These are phyloP conservation scores for Trapa bicornis DNA, from an alignment of 345 rosid genomes.

Conservation along the genomic window DNA sequence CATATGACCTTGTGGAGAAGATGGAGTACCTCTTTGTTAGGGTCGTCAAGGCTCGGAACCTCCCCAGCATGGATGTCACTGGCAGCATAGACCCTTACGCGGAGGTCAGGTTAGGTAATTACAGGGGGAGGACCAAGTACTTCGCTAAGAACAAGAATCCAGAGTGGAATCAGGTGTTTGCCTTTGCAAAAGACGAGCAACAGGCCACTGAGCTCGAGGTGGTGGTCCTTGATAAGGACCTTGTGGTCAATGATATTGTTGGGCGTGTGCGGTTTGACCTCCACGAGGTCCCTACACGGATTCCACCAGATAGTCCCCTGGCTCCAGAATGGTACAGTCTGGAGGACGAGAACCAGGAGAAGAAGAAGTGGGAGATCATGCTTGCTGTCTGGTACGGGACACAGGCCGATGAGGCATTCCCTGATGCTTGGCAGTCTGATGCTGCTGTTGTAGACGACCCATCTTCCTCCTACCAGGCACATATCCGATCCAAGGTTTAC, in stretches of 20 bases:
- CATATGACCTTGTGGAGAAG: conserved; percentile 86
- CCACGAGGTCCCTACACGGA: conserved; percentile 58
- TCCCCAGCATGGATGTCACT: conserved; percentile 55
- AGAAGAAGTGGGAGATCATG: conserved; percentile 60
- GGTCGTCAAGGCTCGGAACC: conserved; percentile 77
- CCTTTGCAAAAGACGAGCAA: conserved; percentile 54
- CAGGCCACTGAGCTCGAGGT: conserved; percentile 67
- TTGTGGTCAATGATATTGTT: conserved; percentile 59
- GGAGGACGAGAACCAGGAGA: conserved; percentile 55
- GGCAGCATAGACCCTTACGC: conserved; percentile 84
- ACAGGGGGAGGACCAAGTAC: conserved; percentile 54
- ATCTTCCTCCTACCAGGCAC: conserved; percentile 28
- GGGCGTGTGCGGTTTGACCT: conserved; percentile 57
- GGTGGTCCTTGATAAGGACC: conserved; percentile 64
- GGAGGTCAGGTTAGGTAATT: conserved; percentile 83
- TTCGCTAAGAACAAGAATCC: conserved; percentile 69
- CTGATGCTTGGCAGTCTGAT: conserved; percentile 88
- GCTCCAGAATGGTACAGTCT: conserved; percentile 91
- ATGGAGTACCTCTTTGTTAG: conserved; percentile 78
- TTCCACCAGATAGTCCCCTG: conserved; percentile 78
- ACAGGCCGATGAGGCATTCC: conserved; percentile 89
- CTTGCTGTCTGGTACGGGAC: conserved; percentile 94
- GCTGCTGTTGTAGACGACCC: conserved; percentile 33
- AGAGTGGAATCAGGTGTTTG: conserved; percentile 84
- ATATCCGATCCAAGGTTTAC: conserved; percentile 76